Evolutionary conservation across 179 eudicot genomes (phyloP).

Genomic region (Spergularia azorica): DNA sequence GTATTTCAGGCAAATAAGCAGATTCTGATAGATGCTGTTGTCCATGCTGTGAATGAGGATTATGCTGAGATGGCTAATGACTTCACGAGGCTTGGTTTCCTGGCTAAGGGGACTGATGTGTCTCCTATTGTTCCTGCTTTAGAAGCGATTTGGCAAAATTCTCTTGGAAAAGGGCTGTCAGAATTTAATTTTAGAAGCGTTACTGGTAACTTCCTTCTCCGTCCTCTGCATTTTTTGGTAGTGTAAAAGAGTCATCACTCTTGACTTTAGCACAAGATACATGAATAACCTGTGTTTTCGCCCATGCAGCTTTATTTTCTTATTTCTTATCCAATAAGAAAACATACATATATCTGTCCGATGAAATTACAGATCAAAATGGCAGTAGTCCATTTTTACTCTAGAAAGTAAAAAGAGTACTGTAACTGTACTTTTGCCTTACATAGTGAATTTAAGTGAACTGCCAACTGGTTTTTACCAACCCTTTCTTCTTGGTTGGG

Average conservation of each 20-base stretch:
- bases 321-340: not conserved
- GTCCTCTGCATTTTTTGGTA: not conserved
- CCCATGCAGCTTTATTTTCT: not conserved
- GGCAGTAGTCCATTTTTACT: not conserved
- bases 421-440: not conserved
- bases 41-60: slow-evolving; percentile 99
- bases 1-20: slow-evolving; percentile 82
- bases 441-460: not conserved
- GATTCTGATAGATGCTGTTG: slow-evolving; percentile 95
- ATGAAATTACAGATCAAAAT: not conserved
- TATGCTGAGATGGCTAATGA: slow-evolving; percentile 99
- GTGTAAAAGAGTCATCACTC: not conserved
- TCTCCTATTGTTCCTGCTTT: slow-evolving; percentile 92
- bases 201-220: slow-evolving; percentile 55
- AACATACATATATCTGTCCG: not conserved
- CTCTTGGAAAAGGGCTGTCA: slow-evolving; percentile 88
- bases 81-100: slow-evolving; percentile 95
- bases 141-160: slow-evolving; percentile 99
- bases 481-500: not conserved
- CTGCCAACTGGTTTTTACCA: not conserved
- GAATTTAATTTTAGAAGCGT: slow-evolving; percentile 95
- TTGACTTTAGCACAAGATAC: slow-evolving; percentile 1
- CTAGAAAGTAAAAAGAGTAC: not conserved
- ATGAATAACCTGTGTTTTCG: not conserved
- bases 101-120: slow-evolving; percentile 96